Evolutionary conservation across 768 basidiomycete species (phyloP).

Genomic region (Ramaria rubella): DNA sequence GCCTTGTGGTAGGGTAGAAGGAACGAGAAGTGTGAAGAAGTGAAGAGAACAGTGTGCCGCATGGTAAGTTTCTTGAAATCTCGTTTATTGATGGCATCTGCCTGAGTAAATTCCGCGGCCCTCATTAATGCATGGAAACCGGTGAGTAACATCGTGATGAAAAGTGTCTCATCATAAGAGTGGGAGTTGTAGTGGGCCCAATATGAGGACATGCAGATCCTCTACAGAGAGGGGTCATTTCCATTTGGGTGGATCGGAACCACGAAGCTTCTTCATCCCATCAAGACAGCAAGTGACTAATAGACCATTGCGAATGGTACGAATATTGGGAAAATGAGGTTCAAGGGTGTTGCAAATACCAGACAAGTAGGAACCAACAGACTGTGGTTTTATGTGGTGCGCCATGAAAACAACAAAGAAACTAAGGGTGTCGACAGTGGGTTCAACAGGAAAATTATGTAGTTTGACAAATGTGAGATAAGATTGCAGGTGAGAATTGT

Average conservation of each 20-base stretch:
- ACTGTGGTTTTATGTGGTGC: slow-evolving; percentile 16
- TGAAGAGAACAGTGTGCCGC: slow-evolving; percentile 12
- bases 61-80: slow-evolving; percentile 17
- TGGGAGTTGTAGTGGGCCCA: background rate
- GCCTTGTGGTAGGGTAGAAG: slow-evolving; percentile 34
- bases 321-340: slow-evolving; percentile 17
- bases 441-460: slow-evolving; percentile 10
- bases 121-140: slow-evolving; percentile 23
- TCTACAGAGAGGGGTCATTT: slow-evolving; percentile 20
- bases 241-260: slow-evolving; percentile 22
- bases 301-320: background rate
- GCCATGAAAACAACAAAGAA: slow-evolving; percentile 15
- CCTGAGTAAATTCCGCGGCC: slow-evolving; percentile 23
- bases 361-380: slow-evolving; percentile 21
- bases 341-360: slow-evolving; percentile 21
- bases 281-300: slow-evolving; percentile 18
- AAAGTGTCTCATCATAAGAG: slow-evolving; percentile 18
- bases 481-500: slow-evolving; percentile 8
- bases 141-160: slow-evolving; percentile 19
- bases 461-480: slow-evolving; percentile 8
- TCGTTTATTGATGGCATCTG: slow-evolving; percentile 13
- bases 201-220: background rate
- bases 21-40: slow-evolving; percentile 10
- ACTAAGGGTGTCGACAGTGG: no score
- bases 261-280: slow-evolving; percentile 23